A percentile compares a stretch with the other conserved stretches of the same genome.
phyloP scores from a whole-genome alignment of 306 rosid species.

The Fragaria vesca region DNA sequence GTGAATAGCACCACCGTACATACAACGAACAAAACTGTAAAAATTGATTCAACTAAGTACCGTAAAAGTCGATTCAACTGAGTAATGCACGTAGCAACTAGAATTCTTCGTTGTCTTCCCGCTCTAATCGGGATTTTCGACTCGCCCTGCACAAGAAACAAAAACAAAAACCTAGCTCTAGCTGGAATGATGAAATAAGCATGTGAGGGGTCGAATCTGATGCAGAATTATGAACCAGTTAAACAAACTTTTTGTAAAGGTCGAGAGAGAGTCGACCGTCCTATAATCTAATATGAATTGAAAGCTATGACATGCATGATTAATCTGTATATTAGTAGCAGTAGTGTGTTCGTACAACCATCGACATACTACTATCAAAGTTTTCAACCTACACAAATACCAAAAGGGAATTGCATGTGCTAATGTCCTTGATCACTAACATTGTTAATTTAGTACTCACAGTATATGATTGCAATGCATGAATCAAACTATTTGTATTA shows the following conservation, averaged over 20 bases:
- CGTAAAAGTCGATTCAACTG: not conserved
- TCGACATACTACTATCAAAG: conserved; percentile 15
- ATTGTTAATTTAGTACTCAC: not conserved
- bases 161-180: conserved; percentile 24
- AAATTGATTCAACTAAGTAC: not conserved
- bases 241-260: conserved; percentile 24
- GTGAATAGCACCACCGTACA: too few species aligned
- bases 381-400: conserved; percentile 21
- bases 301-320: conserved; percentile 26
- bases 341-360: conserved; percentile 39
- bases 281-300: conserved; percentile 6
- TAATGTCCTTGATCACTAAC: conserved; percentile 13
- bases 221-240: conserved; percentile 12
- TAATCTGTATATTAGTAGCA: conserved; percentile 22
- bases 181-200: conserved; percentile 54
- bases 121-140: not conserved
- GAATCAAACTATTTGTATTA: not conserved
- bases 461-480: not conserved
- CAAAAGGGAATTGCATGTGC: conserved; percentile 59
- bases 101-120: not conserved
- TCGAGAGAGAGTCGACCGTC: conserved; percentile 4
- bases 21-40: too few species aligned
- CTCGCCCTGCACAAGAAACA: conserved; percentile 20
- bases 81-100: not conserved
- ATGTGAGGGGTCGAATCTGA: conserved; percentile 77